A percentile compares a stretch with the other conserved stretches of the same genome.
Evolutionary conservation across 2,329 filamentous ascomycete genomes (phyloP).

Genomic region (Emmonsia crescens): DNA sequence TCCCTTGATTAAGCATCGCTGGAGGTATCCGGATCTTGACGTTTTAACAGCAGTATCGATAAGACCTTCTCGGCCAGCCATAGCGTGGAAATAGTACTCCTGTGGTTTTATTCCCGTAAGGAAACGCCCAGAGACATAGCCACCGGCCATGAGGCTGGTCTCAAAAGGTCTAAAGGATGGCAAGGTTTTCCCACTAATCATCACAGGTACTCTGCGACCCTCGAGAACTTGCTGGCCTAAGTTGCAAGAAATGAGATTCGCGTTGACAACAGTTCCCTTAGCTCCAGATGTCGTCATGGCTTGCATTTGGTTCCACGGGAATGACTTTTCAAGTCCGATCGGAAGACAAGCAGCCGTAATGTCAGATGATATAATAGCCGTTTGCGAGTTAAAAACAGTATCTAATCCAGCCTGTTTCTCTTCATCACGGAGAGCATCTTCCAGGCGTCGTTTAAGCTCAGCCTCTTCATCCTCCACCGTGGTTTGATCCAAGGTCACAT

Average conservation of each 20-base stretch:
- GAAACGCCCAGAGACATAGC: constrained; percentile 92
- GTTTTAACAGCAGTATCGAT: constrained; percentile 99
- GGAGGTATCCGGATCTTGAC: constrained; percentile 88
- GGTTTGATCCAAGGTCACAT: constrained; percentile 67
- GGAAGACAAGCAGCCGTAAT: constrained; percentile 76
- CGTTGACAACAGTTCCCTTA: constrained; percentile 87
- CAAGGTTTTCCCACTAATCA: constrained; percentile 94
- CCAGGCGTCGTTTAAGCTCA: constrained; percentile 65
- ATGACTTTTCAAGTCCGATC: constrained; percentile 71
- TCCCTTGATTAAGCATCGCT: constrained; percentile 94
- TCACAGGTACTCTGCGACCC: constrained; percentile 84
- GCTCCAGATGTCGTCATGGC: constrained; percentile 95
- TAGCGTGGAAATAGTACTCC: constrained; percentile 98
- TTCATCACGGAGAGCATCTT: constrained; percentile 84
- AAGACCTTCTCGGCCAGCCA: constrained; percentile 95
- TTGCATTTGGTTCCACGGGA: constrained; percentile 98
- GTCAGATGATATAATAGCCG: constrained; percentile 59
- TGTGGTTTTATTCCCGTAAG: constrained; percentile 95
- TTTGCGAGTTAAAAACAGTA: constrained; percentile 65
- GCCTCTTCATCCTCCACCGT: constrained; percentile 53
- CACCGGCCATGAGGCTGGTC: constrained; percentile 76
- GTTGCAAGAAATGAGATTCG: constrained; percentile 95
- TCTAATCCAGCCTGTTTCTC: constrained; percentile 86
- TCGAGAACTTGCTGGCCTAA: constrained; percentile 93
- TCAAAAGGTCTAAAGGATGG: constrained; percentile 92